These are phyloP conservation scores for Sporothrix phasma DNA, from an alignment of 2,329 filamentous ascomycete genomes.

Conservation along the genomic window DNA sequence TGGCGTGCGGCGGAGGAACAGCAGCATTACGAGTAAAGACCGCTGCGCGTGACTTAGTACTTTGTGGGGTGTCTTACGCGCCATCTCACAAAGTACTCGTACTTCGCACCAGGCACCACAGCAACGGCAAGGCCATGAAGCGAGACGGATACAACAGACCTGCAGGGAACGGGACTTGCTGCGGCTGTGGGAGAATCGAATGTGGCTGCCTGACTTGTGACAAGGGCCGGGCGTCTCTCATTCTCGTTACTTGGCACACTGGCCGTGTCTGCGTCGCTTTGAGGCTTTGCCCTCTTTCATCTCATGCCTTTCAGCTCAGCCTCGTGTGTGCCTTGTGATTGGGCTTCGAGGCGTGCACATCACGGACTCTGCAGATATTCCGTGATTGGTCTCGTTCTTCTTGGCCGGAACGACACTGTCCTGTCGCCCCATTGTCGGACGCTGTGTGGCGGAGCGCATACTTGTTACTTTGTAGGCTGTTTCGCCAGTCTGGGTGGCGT, in stretches of 20 bases:
- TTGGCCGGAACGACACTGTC: background rate
- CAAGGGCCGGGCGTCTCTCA: background rate
- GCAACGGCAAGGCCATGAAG: background rate
- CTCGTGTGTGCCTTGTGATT: background rate
- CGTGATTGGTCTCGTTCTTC: background rate
- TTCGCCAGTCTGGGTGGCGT: background rate
- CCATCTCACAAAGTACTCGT: background rate
- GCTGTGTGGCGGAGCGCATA: slow-evolving; percentile 10
- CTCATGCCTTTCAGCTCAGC: background rate
- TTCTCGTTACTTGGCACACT: too few species aligned
- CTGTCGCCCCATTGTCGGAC: background rate
- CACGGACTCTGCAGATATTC: background rate
- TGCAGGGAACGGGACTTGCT: background rate
- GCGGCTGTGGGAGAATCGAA: background rate
- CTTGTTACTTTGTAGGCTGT: too few species aligned
- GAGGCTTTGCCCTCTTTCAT: background rate
- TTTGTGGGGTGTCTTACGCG: background rate
- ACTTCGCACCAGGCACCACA: background rate
- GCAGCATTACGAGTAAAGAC: background rate
- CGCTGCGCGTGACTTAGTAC: background rate
- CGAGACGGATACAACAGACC: background rate
- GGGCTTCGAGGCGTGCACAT: background rate
- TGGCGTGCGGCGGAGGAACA: background rate
- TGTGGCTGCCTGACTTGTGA: background rate
- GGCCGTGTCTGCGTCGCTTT: background rate